These are phyloP conservation scores for Starmerella khaoyaiensis DNA, from an alignment of 805 yeast genomes.

Conservation along the genomic window DNA sequence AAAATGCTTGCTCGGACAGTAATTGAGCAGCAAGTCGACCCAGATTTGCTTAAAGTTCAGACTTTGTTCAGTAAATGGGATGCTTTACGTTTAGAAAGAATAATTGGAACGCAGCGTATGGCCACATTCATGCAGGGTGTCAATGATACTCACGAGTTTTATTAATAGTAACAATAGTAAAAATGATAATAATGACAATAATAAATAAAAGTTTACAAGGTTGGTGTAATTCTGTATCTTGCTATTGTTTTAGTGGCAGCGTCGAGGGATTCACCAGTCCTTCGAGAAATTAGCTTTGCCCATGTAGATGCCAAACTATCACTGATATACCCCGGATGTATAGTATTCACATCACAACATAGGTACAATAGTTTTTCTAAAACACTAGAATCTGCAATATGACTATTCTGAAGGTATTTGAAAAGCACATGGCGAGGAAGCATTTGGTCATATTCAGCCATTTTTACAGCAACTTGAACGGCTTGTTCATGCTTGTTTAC, in stretches of 20 bases:
- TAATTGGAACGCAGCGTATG: slow-evolving; percentile 68
- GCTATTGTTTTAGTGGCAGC: not conserved
- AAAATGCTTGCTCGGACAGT: slow-evolving; percentile 46
- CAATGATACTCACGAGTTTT: slow-evolving; percentile 65
- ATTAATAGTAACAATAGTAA: slow-evolving; percentile 17
- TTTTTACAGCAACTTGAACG: slow-evolving; percentile 3
- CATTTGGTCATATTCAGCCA: slow-evolving; percentile 14
- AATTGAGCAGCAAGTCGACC: slow-evolving; percentile 39
- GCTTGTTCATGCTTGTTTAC: slow-evolving; percentile 7
- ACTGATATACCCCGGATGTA: slow-evolving; percentile 12
- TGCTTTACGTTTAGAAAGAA: slow-evolving; percentile 58
- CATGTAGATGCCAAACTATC: slow-evolving; percentile 3
- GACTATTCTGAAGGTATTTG: not conserved
- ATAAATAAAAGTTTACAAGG: slow-evolving; percentile 1
- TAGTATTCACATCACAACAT: slow-evolving; percentile 12
- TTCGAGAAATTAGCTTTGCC: not conserved
- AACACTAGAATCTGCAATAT: not conserved
- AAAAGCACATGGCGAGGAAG: slow-evolving; percentile 4
- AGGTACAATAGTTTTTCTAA: slow-evolving; percentile 9
- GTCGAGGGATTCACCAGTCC: not conserved
- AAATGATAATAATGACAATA: not conserved
- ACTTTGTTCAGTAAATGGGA: slow-evolving; percentile 69
- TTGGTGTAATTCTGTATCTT: not conserved
- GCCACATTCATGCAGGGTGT: slow-evolving; percentile 56
- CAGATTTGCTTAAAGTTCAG: slow-evolving; percentile 42